Conservation (phyloP, 2,329 filamentous ascomycete species). For the Pestalotiopsis sp. region DNA sequence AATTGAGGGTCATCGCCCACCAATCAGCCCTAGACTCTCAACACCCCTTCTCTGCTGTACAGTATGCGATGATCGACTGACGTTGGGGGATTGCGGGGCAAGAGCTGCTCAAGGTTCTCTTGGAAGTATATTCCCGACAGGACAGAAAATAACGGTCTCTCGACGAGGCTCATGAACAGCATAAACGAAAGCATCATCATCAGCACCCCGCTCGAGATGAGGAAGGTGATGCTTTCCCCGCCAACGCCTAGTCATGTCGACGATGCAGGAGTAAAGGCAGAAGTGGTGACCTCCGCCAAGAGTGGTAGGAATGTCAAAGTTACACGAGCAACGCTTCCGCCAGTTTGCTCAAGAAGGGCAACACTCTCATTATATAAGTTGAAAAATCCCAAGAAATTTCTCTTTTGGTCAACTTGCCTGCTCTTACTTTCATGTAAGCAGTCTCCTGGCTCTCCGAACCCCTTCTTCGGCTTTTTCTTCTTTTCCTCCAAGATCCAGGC, state of each 20-base stretch:
- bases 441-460: neutral
- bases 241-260: neutral
- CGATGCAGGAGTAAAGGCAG: neutral
- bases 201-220: neutral
- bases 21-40: neutral
- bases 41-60: neutral
- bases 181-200: neutral
- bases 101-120: neutral
- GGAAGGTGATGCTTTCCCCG: neutral
- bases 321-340: neutral
- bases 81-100: neutral
- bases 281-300: neutral
- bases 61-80: neutral
- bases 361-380: neutral
- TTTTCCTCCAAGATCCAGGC: neutral
- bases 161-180: neutral
- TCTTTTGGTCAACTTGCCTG: neutral
- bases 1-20: neutral
- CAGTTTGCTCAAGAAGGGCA: neutral
- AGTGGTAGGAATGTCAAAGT: neutral
- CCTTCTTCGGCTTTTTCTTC: neutral
- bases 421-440: neutral
- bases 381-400: neutral
- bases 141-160: no score
- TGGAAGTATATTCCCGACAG: neutral